phyloP scores from a whole-genome alignment of 257 asterid species.

The Scutellaria galericulata region DNA sequence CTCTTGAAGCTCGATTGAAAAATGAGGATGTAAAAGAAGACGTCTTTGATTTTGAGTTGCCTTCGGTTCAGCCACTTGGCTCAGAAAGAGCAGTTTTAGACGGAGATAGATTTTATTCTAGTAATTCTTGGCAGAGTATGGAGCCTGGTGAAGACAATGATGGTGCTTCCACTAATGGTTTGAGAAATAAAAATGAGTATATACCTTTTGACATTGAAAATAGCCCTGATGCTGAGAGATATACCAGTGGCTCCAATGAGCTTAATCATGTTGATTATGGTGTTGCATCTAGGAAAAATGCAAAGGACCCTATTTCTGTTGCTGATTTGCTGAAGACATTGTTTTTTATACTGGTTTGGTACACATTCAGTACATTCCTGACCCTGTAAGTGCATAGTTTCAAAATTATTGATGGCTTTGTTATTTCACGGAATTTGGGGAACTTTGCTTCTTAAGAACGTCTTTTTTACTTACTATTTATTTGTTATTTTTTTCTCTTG shows the following conservation, averaged over 20 bases:
- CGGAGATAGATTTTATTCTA: constrained; percentile 36
- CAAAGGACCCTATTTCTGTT: constrained; percentile 49
- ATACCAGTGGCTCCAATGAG: constrained; percentile 33
- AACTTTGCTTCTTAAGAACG: constrained; percentile 26
- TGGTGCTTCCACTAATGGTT: constrained; percentile 44
- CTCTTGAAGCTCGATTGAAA: constrained; percentile 41
- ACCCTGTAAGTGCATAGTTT: constrained; percentile 72
- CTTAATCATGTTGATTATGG: constrained; percentile 32
- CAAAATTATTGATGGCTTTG: not conserved
- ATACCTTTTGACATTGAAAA: constrained; percentile 73
- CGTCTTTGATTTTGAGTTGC: constrained; percentile 59
- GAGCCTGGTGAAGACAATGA: constrained; percentile 45
- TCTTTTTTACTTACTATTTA: constrained; percentile 18
- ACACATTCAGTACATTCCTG: constrained; percentile 90
- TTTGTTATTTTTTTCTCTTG: constrained; percentile 17
- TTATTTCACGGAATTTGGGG: constrained; percentile 15
- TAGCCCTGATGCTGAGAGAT: constrained; percentile 35
- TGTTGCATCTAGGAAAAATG: constrained; percentile 31
- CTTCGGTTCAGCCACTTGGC: constrained; percentile 35
- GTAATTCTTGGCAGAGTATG: constrained; percentile 52
- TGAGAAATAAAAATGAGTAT: constrained; percentile 47
- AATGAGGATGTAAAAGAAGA: constrained; percentile 38
- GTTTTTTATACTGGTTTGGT: constrained; percentile 87
- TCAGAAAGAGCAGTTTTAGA: constrained; percentile 43
- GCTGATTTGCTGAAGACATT: constrained; percentile 82